phyloP scores from a whole-genome alignment of 495 filamentous ascomycete species.

The Neurospora sublineolata region DNA sequence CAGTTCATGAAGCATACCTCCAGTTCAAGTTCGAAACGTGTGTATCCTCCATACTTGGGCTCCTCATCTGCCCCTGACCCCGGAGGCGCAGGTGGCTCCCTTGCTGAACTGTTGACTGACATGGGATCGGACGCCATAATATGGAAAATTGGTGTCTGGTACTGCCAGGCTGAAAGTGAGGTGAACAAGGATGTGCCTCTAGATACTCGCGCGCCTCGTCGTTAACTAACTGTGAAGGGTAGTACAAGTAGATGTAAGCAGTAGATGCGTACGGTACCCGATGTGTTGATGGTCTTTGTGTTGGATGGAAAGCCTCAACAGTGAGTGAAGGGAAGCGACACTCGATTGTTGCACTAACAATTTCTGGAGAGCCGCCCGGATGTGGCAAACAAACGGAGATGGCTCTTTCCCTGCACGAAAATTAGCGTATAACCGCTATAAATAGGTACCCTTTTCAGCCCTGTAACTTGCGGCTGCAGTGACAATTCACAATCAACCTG shows the following conservation, averaged over 20 bases:
- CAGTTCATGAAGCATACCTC: conserved; percentile 37
- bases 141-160: neutral
- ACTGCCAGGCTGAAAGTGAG: neutral
- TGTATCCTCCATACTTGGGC: conserved; percentile 49
- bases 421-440: neutral
- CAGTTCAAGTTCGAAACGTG: conserved; percentile 64
- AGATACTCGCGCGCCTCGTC: neutral
- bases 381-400: neutral
- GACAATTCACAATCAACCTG: neutral
- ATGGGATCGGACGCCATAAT: conserved; percentile 21
- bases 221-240: neutral
- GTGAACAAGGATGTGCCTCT: neutral
- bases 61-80: conserved; percentile 24
- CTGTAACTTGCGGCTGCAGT: neutral
- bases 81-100: conserved; percentile 20
- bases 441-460: neutral
- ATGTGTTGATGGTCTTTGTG: neutral
- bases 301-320: neutral
- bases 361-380: neutral
- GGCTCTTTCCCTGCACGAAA: neutral
- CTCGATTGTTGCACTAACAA: neutral
- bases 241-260: neutral
- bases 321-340: neutral
- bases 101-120: conserved; percentile 19
- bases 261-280: neutral